Evolutionary conservation across 2,329 filamentous ascomycete genomes (phyloP), one percentile per base, ranked within the genome.

Genomic region (Chaetomium strumarium): DNA sequence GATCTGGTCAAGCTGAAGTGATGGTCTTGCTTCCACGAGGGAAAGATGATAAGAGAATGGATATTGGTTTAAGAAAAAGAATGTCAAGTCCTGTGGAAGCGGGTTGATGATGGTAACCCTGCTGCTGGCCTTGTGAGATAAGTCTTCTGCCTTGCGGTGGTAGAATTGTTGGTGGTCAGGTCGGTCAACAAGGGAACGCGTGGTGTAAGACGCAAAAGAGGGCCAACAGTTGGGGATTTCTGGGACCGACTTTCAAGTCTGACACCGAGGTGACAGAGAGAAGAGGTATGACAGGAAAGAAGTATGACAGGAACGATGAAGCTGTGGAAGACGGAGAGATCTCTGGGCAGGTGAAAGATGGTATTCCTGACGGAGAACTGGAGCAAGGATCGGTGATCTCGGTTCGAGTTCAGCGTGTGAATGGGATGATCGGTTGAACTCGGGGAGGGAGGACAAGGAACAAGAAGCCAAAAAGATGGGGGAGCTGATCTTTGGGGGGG

Each of bases 401-500:
- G 45, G 24, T 24, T 48, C 40, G 30, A 24, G 30, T 4, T 31
- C 46, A 20, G 30, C 19, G 17, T 17, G 24, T 17, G 41, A 47
- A 45, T 39, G 47, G 43, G 30, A 41, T 54, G 42, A 43, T 39
- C 11, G 46, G 48, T 13, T 51, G 30, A 16, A 14, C 38, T 43
- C 31, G 20, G 16, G 40, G 30, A 41, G n/a, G 38, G 10, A 40
- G 29, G 17, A n/a, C 11, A n/a, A 14, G 29, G 13, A 39, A 31
- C 2, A 11, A 1, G 16, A 16, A 41, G 14, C 33, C 6, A 7
- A 6, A n/a, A 16, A 12, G 36, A 33, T 36, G 38, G 24, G 48
- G 20, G 39, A 24, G 14, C 41, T 46, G 40, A 38, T 55, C 33
- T n/a, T 16, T 30, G 24, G n/a, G n/a, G n/a, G n/a, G n/a, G n/a